Evolutionary conservation across 495 filamentous ascomycete genomes (phyloP).

Genomic region (Talaromyces liani): DNA sequence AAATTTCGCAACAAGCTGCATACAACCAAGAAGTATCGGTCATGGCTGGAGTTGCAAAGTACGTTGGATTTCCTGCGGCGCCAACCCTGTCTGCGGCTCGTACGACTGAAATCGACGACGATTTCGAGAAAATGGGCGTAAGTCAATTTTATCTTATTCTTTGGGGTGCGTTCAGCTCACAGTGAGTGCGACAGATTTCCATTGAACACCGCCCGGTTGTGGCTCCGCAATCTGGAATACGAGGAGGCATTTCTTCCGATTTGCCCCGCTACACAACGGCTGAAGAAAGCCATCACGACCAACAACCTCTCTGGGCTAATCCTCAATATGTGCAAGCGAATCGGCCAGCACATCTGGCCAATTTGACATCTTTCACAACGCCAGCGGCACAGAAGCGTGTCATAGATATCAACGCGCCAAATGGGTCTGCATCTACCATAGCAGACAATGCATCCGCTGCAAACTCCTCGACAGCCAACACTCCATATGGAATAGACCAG

Average conservation of each 20-base stretch:
- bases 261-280: constrained; percentile 46
- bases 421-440: constrained; percentile 51
- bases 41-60: constrained; percentile 83
- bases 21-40: constrained; percentile 93
- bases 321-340: constrained; percentile 43
- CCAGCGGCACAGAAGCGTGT: constrained; percentile 47
- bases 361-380: constrained; percentile 34
- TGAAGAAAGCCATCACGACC: constrained; percentile 75
- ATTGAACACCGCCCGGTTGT: constrained; percentile 24
- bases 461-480: constrained; percentile 39
- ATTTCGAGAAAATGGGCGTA: constrained; percentile 85
- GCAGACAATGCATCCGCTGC: constrained; percentile 42
- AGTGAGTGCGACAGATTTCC: constrained; percentile 24
- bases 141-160: constrained; percentile 30
- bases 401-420: constrained; percentile 44
- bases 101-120: constrained; percentile 68
- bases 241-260: constrained; percentile 33
- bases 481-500: constrained; percentile 37
- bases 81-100: constrained; percentile 68
- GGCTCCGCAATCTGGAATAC: constrained; percentile 24
- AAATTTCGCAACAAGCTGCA: constrained; percentile 68
- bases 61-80: constrained; percentile 93
- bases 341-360: background rate
- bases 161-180: constrained; percentile 7
- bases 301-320: constrained; percentile 72